Base-by-base conservation (phyloP, 2,329 filamentous ascomycete species). In the Beauveria varroae region DNA sequence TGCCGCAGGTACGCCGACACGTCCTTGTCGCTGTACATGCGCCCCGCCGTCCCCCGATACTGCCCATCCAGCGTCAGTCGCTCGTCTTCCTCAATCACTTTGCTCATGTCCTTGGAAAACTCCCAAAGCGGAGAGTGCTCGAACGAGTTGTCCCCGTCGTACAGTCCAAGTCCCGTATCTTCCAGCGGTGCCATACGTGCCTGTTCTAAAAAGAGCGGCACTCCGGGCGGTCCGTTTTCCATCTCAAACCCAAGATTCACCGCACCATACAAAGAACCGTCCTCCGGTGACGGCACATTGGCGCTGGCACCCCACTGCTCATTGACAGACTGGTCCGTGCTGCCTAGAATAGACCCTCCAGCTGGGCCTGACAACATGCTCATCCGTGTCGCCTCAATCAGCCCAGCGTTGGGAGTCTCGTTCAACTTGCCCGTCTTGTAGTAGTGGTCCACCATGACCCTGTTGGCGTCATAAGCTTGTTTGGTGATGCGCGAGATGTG, bases 381-480 rank as follows among this genome's bases (percentile, higher is more conserved):
- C 12, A 51, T 12, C n/a, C 57, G 43, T 30, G 51, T 62, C 18
- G 54, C 53, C 26, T 62, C 60, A 9, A 57, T 2, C 3, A 57
- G 44, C 34, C 24, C 47, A 5, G 47, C 16, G 40, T 20, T 57
- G 47, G 47, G 52, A 2, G 46, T 57, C 34, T 57, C 60, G 16
- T 62, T 65, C n/a, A 69, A 66, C 49, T 66, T 68, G 30, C 66
- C 64, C n/a, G 68, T 71, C 53, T 64, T 69, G 62, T 72, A 68
- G 57, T 72, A 73, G n/a, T 72, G 67, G 26, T 68, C 68, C 7
- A 73, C 66, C 41, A 72, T 67, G 9, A 65, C 62, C 41, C 66
- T 68, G 59, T 70, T 73, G 24, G 66, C 64, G 14, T 70, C 69
- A 28, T 72, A 68, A 69, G 66, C 68, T 56, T 71, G 67, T 53